phyloP scores from a whole-genome alignment of 2,329 filamentous ascomycete genomes.

The Ascosphaera pollenicola region DNA sequence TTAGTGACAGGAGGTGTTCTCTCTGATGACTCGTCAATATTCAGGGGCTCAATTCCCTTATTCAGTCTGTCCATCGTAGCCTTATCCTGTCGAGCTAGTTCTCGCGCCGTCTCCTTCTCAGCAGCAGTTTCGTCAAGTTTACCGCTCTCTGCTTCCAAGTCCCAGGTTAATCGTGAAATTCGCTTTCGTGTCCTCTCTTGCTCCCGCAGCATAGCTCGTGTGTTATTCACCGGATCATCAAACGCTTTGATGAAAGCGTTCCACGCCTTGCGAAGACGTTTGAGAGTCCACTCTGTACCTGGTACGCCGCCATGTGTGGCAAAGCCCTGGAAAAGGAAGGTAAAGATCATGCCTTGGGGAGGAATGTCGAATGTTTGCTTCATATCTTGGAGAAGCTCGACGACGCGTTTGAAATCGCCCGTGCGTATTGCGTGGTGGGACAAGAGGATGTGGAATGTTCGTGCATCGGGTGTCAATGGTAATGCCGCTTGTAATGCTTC shows the following conservation, averaged over 20 bases:
- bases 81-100: not conserved
- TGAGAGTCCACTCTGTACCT: constrained; percentile 48
- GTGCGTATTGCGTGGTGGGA: constrained; percentile 45
- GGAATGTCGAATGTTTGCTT: constrained; percentile 38
- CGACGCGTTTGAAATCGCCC: constrained; percentile 51
- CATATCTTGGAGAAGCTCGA: constrained; percentile 63
- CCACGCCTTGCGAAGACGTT: constrained; percentile 47
- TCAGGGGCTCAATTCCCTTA: not conserved
- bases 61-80: not conserved
- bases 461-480: constrained; percentile 48
- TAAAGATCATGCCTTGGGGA: constrained; percentile 54
- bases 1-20: not conserved
- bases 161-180: constrained; percentile 5
- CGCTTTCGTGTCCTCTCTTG: constrained; percentile 2
- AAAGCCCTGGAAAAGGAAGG: constrained; percentile 69
- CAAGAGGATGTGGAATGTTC: constrained; percentile 61
- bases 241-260: constrained; percentile 33
- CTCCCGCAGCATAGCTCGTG: constrained; percentile 3
- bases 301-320: constrained; percentile 43
- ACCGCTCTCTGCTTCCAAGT: not conserved
- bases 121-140: not conserved
- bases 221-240: constrained; percentile 13
- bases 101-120: not conserved
- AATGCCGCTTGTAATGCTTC: constrained; percentile 43
- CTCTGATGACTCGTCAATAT: not conserved